Percentiles rank a stretch among this genome's conserved stretches.
phyloP scores from a whole-genome alignment of 164 flowering plant genomes.

The Hamamelis virginiana region DNA sequence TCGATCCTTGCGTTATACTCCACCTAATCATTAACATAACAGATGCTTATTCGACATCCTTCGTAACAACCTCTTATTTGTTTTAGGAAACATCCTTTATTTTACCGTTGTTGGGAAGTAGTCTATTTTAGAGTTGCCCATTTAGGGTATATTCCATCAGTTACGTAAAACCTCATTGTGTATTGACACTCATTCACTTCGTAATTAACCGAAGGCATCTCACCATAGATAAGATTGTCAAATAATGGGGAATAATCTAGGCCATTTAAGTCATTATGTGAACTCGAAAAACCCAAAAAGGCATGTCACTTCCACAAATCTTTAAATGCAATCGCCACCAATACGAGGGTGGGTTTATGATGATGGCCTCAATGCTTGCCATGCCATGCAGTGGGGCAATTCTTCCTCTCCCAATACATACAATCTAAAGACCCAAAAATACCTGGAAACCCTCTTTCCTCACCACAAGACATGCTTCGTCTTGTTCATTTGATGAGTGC shows the following conservation, averaged over 20 bases:
- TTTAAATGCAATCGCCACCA: too few species aligned
- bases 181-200: neutral
- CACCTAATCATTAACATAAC: too few species aligned
- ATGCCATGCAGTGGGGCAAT: too few species aligned
- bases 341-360: too few species aligned
- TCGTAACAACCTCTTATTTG: neutral
- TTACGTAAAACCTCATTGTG: neutral
- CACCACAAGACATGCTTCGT: too few species aligned
- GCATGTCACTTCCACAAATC: constrained; percentile 13
- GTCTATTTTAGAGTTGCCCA: constrained; percentile 1
- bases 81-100: neutral
- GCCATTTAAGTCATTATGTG: constrained; percentile 2
- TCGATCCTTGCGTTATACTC: too few species aligned
- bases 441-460: too few species aligned
- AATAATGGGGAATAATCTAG: constrained; percentile 4
- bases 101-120: neutral
- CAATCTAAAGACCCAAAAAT: too few species aligned
- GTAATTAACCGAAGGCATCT: neutral
- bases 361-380: too few species aligned
- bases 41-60: constrained; percentile 9
- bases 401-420: too few species aligned
- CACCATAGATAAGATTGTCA: neutral
- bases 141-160: constrained; percentile 1
- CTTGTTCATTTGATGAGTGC: too few species aligned
- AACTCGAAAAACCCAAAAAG: neutral